Conservation (phyloP, 768 basidiomycete genomes). For the Neoboletus brunneissimus region DNA sequence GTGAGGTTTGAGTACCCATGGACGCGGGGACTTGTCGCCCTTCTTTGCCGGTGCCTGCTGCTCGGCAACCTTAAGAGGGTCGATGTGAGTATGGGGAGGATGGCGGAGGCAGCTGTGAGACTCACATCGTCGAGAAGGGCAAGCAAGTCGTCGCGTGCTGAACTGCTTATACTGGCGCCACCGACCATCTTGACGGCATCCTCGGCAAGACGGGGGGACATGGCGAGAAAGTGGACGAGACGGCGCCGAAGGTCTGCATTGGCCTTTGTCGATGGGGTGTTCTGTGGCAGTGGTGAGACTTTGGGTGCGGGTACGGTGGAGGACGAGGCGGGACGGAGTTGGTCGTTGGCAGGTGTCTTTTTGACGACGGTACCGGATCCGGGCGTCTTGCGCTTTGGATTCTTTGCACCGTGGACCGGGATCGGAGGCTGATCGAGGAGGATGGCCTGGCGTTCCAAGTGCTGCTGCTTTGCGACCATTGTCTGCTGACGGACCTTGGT, state of each 20-base stretch:
- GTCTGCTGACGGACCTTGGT: slow-evolving; percentile 46
- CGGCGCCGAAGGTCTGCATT: slow-evolving; percentile 33
- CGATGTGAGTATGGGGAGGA: neutral
- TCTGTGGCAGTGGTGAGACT: slow-evolving; percentile 27
- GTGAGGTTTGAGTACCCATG: slow-evolving; percentile 53
- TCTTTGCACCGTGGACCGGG: slow-evolving; percentile 35
- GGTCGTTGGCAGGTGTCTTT: slow-evolving; percentile 28
- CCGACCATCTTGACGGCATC: slow-evolving; percentile 44
- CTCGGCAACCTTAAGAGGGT: slow-evolving; percentile 49
- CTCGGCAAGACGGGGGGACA: slow-evolving; percentile 44
- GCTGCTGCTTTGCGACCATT: slow-evolving; percentile 48
- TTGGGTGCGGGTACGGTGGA: slow-evolving; percentile 30
- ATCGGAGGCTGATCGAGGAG: slow-evolving; percentile 39
- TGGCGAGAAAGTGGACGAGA: slow-evolving; percentile 50
- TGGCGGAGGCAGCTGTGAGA: neutral
- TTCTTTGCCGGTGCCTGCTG: slow-evolving; percentile 32
- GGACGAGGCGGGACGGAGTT: slow-evolving; percentile 30
- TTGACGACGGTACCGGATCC: slow-evolving; percentile 28
- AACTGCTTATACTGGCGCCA: slow-evolving; percentile 35
- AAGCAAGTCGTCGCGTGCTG: slow-evolving; percentile 42
- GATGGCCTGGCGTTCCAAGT: slow-evolving; percentile 46
- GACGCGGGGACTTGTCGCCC: slow-evolving; percentile 37
- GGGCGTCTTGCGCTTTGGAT: slow-evolving; percentile 39
- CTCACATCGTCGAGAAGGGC: slow-evolving; percentile 51
- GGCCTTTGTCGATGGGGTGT: slow-evolving; percentile 16